phyloP scores from a whole-genome alignment of 2,329 filamentous ascomycete genomes.

The Zalaria obscura region DNA sequence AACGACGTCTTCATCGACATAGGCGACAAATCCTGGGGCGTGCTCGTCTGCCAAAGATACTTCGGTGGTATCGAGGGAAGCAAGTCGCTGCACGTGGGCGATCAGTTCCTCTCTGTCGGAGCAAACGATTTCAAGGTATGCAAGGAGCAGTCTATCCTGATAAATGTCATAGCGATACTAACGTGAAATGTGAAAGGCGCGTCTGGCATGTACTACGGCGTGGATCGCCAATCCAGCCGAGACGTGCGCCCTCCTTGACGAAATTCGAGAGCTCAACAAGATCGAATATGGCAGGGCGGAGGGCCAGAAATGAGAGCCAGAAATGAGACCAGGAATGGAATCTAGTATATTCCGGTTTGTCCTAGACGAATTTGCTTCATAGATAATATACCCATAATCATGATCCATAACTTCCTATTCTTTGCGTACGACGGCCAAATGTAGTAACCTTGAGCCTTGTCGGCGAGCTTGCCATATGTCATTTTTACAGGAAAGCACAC shows the following conservation, averaged over 20 bases:
- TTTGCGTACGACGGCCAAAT: too few relatives aligned
- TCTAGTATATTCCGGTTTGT: too few relatives aligned
- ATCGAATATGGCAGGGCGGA: neutral
- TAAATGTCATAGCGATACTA: neutral
- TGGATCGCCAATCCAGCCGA: slow-evolving; percentile 92
- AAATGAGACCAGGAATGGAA: too few relatives aligned
- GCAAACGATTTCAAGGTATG: slow-evolving; percentile 88
- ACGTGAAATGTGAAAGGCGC: slow-evolving; percentile 34
- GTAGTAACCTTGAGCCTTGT: too few relatives aligned
- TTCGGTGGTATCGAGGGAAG: slow-evolving; percentile 64
- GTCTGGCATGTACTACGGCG: slow-evolving; percentile 82
- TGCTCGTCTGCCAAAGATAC: slow-evolving; percentile 80
- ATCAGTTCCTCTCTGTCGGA: slow-evolving; percentile 90
- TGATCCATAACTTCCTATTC: too few relatives aligned
- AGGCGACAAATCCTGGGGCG: slow-evolving; percentile 94
- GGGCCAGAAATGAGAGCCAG: too few relatives aligned
- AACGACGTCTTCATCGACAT: slow-evolving; percentile 98
- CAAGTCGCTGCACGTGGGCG: slow-evolving; percentile 81
- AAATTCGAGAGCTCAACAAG: slow-evolving; percentile 38
- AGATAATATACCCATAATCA: too few relatives aligned
- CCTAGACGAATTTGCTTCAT: too few relatives aligned
- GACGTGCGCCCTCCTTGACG: slow-evolving; percentile 79
- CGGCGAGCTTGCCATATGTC: neutral
- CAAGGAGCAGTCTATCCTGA: slow-evolving; percentile 3
- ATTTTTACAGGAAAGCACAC: slow-evolving; percentile 50